Base-by-base conservation (phyloP, 192 early-diverging fungal species). In the Coemansia sp. region DNA sequence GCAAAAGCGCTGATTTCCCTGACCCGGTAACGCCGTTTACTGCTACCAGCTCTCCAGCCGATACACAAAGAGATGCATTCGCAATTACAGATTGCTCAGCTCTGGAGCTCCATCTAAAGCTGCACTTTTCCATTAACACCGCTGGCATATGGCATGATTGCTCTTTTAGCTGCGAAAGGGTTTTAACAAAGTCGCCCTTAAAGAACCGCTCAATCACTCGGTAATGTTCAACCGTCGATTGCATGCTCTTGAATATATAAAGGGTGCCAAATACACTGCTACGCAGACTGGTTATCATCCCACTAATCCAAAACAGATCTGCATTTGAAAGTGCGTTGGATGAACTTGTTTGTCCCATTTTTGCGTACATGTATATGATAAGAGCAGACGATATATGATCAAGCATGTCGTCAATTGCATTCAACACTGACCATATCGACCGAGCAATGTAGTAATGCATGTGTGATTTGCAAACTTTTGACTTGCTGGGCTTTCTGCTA, bases 1-100 rank as follows among this genome's bases (percentile, higher is more conserved):
- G 57, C 50, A 91, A 58, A 22, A 91, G 62, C 19, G 83, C 77
- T 4, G 86, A 85, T 59, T 91, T 91, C 38, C 89, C 89, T 4
- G 69, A 67, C 0, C 88, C 87, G 5, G 87, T 85, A 23, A 72
- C 64, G 10, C 89, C 88, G 19, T 83, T 72, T 16, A 91, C 75
- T 4, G 82, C 78, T 0, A 86, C 80, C 2, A 90, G 69, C 47
- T 68, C 67, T 2, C 86, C 86, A 6, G 61, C 55, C 1, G 26
- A 22, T 3, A 37, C 59, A 14, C 29, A 50, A 31, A 80, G 38
- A 0, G 69, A 51, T 2, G 68, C 50, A 27, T 65, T 26, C 9
- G 54, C 22, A 3, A 74, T 51, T 8, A 71, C 61, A 0, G 41
- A 49, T 6, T 65, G 22, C 11, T 52, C 8, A 0, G 8, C 10